Evolutionary conservation across 768 basidiomycete species (phyloP).

Genomic region (Boletus rubropictus): DNA sequence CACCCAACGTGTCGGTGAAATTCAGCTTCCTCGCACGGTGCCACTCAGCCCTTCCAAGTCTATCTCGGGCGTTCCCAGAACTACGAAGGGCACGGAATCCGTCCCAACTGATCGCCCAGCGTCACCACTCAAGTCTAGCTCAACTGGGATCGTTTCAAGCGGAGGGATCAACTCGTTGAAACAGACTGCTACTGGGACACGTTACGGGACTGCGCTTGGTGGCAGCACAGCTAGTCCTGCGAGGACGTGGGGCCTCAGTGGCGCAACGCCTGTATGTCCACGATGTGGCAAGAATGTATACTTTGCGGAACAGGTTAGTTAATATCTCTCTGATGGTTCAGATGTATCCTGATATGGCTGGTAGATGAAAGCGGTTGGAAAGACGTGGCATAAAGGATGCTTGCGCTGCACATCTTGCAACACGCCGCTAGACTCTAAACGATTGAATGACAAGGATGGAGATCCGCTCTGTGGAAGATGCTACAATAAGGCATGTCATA

Average conservation of each 20-base stretch:
- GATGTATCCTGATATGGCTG: conserved; percentile 3
- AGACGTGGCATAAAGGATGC: conserved; percentile 75
- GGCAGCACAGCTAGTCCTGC: conserved; percentile 38
- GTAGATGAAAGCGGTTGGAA: conserved; percentile 75
- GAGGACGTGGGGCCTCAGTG: conserved; percentile 45
- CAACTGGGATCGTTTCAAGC: conserved; percentile 17
- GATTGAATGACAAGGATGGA: conserved; percentile 71
- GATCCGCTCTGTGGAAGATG: conserved; percentile 66
- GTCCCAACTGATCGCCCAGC: conserved; percentile 16
- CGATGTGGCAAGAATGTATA: conserved; percentile 73
- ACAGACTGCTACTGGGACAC: conserved; percentile 53
- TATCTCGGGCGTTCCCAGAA: conserved; percentile 3
- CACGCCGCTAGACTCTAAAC: conserved; percentile 62
- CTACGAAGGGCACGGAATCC: not conserved
- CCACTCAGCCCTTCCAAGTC: conserved; percentile 39
- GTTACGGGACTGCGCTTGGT: conserved; percentile 56
- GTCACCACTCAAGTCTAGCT: conserved; percentile 21
- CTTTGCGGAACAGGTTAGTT: conserved; percentile 73
- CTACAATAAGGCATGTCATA: conserved; percentile 52
- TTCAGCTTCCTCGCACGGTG: conserved; percentile 50
- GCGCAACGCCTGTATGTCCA: conserved; percentile 57
- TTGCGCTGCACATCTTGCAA: conserved; percentile 71
- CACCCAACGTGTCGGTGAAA: conserved; percentile 39
- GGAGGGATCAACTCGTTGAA: conserved; percentile 28
- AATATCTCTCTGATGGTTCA: not conserved